Evolutionary conservation across 192 early-diverging fungal species (phyloP).

Genomic region (Coemansia sp.): DNA sequence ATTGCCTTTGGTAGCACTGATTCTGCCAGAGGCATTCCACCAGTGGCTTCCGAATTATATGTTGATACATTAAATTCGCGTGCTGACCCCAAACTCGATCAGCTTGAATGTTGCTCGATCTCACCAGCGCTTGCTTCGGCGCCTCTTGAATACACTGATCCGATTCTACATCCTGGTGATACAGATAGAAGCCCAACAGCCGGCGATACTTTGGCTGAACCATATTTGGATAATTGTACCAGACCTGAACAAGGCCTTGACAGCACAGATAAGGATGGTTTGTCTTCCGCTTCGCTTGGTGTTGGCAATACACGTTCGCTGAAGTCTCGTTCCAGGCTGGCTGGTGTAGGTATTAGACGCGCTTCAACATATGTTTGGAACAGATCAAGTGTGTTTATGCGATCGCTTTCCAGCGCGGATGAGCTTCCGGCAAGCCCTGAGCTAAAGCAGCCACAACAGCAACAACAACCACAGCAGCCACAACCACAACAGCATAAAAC

Average conservation of each 20-base stretch:
- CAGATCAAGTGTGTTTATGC: conserved; percentile 51
- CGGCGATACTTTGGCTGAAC: background rate
- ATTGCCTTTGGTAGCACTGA: conserved; percentile 27
- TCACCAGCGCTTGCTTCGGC: conserved; percentile 16
- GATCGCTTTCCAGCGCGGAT: conserved; percentile 39
- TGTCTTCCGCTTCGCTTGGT: conserved; percentile 11
- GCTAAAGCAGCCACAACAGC: conserved; percentile 4
- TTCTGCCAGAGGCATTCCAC: background rate
- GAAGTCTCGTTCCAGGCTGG: conserved; percentile 40
- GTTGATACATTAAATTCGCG: conserved; percentile 13
- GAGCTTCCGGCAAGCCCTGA: conserved; percentile 28
- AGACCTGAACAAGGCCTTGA: background rate
- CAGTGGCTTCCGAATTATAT: background rate
- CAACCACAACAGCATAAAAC: background rate
- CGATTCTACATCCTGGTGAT: background rate
- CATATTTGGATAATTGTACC: background rate
- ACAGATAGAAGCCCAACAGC: background rate
- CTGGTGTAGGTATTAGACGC: conserved; percentile 42
- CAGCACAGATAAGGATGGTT: background rate
- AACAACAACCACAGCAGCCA: background rate
- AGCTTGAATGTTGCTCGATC: background rate
- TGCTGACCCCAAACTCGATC: background rate
- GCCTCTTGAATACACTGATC: background rate
- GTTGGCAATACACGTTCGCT: conserved; percentile 29
- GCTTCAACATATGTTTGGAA: conserved; percentile 53